Percentiles rank a stretch among this genome's conserved stretches.
Conservation (phyloP, 192 early-diverging fungal species). For the Coemansia guatemalensis region DNA sequence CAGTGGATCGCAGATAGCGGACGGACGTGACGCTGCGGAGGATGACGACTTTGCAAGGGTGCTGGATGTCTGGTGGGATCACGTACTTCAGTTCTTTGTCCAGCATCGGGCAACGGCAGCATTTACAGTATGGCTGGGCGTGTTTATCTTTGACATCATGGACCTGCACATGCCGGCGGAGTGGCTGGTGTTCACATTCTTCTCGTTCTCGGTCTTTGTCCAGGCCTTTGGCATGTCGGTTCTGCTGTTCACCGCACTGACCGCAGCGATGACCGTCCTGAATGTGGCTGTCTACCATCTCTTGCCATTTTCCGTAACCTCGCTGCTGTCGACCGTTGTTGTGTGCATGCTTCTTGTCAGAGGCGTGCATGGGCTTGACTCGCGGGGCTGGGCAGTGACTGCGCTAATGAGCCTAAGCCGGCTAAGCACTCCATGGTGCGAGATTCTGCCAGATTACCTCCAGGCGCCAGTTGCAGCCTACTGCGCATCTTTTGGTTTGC, state of each 20-base stretch:
- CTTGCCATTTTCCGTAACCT: conserved; percentile 30
- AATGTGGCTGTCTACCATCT: conserved; percentile 38
- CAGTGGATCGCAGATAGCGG: not conserved
- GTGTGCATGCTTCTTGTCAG: conserved; percentile 52
- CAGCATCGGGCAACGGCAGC: conserved; percentile 42
- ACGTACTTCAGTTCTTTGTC: conserved; percentile 32
- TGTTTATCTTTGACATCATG: conserved; percentile 37
- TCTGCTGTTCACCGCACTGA: conserved; percentile 39
- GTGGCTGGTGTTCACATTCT: conserved; percentile 52
- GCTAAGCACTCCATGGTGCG: conserved; percentile 45
- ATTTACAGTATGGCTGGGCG: conserved; percentile 32
- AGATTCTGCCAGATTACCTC: conserved; percentile 40
- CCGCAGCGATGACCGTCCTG: conserved; percentile 35
- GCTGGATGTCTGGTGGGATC: conserved; percentile 38
- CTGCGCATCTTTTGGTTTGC: conserved; percentile 47
- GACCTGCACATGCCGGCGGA: conserved; percentile 47
- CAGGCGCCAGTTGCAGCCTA: conserved; percentile 49
- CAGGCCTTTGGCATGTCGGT: conserved; percentile 53
- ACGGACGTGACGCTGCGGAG: not conserved
- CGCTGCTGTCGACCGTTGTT: conserved; percentile 42
- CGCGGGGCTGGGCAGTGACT: conserved; percentile 45
- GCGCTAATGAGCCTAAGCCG: conserved; percentile 38
- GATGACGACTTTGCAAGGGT: conserved; percentile 18
- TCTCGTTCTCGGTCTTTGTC: conserved; percentile 53
- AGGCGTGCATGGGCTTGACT: conserved; percentile 44